A percentile compares a stretch with the other conserved stretches of the same genome.
Evolutionary conservation across 495 filamentous ascomycete species (phyloP).

Genomic region (Bombardia bombarda): DNA sequence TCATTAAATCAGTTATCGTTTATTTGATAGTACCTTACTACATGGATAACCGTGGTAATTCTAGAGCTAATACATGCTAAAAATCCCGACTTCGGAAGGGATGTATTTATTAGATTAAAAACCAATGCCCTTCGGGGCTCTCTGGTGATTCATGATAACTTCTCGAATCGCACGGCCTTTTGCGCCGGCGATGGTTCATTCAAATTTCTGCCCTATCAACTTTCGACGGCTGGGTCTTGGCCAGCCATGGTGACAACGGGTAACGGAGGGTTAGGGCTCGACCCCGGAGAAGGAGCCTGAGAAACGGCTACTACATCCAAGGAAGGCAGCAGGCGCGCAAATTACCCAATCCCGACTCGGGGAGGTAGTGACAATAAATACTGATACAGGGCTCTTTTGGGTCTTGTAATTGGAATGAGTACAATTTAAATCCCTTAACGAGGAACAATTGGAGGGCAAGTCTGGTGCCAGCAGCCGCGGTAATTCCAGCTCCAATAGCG

Average conservation of each 20-base stretch:
- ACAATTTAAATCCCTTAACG: conserved; percentile 47
- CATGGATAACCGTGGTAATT: conserved; percentile 69
- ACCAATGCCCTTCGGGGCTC: conserved; percentile 55
- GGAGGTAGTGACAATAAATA: conserved; percentile 45
- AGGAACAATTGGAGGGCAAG: conserved; percentile 51
- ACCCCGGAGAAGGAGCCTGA: conserved; percentile 37
- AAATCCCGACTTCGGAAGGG: conserved; percentile 57
- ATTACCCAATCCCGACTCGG: conserved; percentile 45
- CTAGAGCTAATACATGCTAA: conserved; percentile 68
- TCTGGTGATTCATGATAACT: conserved; percentile 60
- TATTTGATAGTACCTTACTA: conserved; percentile 68
- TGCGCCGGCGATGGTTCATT: conserved; percentile 57
- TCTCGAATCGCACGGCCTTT: conserved; percentile 57
- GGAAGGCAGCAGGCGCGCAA: conserved; percentile 40
- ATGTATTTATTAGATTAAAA: conserved; percentile 68
- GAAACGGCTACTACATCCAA: conserved; percentile 40
- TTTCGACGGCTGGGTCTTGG: conserved; percentile 51
- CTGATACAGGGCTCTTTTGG: conserved; percentile 49
- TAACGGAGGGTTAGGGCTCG: conserved; percentile 47
- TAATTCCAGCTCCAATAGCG: conserved; percentile 30
- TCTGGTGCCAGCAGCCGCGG: conserved; percentile 33
- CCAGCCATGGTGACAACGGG: conserved; percentile 45
- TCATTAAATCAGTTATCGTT: conserved; percentile 68
- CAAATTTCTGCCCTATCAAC: conserved; percentile 62
- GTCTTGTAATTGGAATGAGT: conserved; percentile 28